Evolutionary conservation across 192 early-diverging fungal species (phyloP).

Genomic region (Backusella westeae): DNA sequence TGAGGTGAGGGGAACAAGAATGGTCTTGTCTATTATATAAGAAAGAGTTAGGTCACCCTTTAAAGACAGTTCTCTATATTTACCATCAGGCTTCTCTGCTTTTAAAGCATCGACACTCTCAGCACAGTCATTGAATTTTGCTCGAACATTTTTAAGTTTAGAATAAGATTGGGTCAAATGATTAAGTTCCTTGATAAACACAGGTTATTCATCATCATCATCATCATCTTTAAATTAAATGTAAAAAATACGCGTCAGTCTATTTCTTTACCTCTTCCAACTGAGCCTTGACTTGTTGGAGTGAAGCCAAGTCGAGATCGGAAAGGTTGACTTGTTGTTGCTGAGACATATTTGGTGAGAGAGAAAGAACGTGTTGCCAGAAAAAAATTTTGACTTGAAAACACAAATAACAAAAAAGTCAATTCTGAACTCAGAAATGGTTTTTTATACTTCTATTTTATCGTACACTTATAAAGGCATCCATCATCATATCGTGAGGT

Average conservation of each 20-base stretch:
- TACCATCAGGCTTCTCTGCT: slow-evolving; percentile 48
- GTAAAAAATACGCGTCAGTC: background rate
- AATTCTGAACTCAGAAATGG: background rate
- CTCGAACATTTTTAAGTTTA: slow-evolving; percentile 85
- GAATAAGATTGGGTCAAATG: slow-evolving; percentile 82
- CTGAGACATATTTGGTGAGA: background rate
- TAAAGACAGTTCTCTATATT: background rate
- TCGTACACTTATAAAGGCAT: too few species aligned
- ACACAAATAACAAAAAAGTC: too few species aligned
- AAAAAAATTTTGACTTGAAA: too few species aligned
- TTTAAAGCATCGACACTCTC: slow-evolving; percentile 66
- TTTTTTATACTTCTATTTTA: too few species aligned
- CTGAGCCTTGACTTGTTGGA: slow-evolving; percentile 78
- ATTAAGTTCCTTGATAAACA: slow-evolving; percentile 67
- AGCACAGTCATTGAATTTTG: slow-evolving; percentile 81
- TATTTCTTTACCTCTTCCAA: slow-evolving; percentile 68
- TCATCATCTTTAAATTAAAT: background rate
- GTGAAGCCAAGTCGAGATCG: slow-evolving; percentile 81
- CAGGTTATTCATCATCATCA: background rate
- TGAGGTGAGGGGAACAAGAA: slow-evolving; percentile 78
- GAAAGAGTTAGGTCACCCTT: background rate
- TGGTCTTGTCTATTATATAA: slow-evolving; percentile 46
- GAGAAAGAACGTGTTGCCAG: background rate
- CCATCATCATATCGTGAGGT: too few species aligned
- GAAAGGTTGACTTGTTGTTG: slow-evolving; percentile 67